These are phyloP conservation scores for Ceratocystis ficicola DNA, from an alignment of 2,329 filamentous ascomycete genomes.

Conservation along the genomic window DNA sequence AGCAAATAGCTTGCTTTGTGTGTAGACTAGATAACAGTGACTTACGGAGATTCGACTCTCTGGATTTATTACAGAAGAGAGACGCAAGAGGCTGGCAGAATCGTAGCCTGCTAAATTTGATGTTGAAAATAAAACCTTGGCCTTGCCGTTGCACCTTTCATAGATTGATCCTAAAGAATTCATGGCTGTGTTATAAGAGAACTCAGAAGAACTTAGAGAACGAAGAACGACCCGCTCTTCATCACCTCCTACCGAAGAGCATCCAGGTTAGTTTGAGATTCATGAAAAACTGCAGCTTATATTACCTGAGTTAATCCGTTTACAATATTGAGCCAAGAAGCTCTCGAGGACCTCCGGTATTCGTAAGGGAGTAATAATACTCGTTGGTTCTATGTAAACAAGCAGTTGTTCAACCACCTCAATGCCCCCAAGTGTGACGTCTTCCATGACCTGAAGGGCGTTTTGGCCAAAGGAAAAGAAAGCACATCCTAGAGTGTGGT, in stretches of 20 bases:
- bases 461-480: constrained; percentile 65
- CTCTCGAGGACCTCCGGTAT: constrained; percentile 32
- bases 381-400: constrained; percentile 43
- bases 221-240: constrained; percentile 39
- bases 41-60: constrained; percentile 58
- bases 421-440: constrained; percentile 56
- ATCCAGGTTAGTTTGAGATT: neutral
- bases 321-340: constrained; percentile 15
- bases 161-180: constrained; percentile 24
- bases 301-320: constrained; percentile 17
- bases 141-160: constrained; percentile 51
- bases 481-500: constrained; percentile 64
- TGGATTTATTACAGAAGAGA: constrained; percentile 60
- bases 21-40: constrained; percentile 13
- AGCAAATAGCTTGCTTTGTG: neutral
- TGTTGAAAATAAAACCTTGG: constrained; percentile 31
- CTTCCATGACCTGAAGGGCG: constrained; percentile 63
- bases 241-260: neutral
- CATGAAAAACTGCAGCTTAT: neutral
- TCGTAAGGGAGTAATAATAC: constrained; percentile 41
- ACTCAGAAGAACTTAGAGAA: constrained; percentile 58
- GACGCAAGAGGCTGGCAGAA: constrained; percentile 50
- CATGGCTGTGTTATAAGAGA: constrained; percentile 52
- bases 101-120: constrained; percentile 32
- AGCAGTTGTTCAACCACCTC: constrained; percentile 54